Conservation (phyloP, 2,329 filamentous ascomycete species). For the Aspergillus arachidicola region DNA sequence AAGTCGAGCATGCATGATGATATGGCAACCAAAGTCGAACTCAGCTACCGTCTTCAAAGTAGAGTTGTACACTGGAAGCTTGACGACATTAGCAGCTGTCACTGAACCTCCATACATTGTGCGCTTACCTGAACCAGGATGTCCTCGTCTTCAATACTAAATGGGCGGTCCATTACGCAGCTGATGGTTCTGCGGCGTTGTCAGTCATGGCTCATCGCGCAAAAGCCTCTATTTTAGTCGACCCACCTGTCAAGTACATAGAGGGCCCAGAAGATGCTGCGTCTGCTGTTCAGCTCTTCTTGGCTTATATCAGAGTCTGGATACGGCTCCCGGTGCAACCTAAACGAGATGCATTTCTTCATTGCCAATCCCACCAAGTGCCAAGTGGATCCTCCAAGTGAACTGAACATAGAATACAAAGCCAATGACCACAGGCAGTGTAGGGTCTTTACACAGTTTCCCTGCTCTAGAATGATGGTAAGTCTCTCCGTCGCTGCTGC, state of each 20-base stretch:
- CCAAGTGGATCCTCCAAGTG: slow-evolving; percentile 33
- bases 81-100: background rate
- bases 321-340: slow-evolving; percentile 29
- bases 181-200: background rate
- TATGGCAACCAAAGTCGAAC: background rate
- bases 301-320: slow-evolving; percentile 10
- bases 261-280: background rate
- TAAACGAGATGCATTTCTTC: slow-evolving; percentile 29
- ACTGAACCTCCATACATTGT: background rate
- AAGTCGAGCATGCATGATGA: background rate
- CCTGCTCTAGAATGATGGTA: background rate
- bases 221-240: background rate
- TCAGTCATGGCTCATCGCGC: background rate
- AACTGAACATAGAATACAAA: slow-evolving; percentile 20
- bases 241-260: background rate
- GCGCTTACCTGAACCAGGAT: background rate
- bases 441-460: background rate
- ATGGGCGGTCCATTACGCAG: background rate
- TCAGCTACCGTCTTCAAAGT: background rate
- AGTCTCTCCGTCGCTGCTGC: background rate
- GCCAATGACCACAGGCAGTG: background rate
- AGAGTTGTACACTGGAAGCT: background rate
- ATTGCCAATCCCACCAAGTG: slow-evolving; percentile 35
- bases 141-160: background rate
- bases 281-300: background rate